A percentile compares a stretch with the other conserved stretches of the same genome.
These are phyloP conservation scores for Rhodotorula sp. DNA, from an alignment of 1,284 basidiomycete genomes.

Conservation along the genomic window DNA sequence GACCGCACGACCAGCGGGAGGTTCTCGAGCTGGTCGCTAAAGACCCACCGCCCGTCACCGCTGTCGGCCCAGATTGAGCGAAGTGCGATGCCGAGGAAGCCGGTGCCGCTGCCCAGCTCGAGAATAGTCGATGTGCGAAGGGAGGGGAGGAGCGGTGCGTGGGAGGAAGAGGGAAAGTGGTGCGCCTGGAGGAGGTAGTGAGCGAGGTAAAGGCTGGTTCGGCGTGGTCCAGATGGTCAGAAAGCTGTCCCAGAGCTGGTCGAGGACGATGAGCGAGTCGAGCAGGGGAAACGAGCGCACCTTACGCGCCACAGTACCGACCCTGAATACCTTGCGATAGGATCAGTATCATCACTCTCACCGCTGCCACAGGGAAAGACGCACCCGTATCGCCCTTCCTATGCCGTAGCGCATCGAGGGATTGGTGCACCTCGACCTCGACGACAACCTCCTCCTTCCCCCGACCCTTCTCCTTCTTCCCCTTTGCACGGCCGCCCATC, in stretches of 20 bases:
- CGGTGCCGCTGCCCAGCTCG: slow-evolving; percentile 44
- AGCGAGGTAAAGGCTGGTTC: slow-evolving; percentile 28
- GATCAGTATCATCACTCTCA: not conserved
- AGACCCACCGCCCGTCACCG: slow-evolving; percentile 31
- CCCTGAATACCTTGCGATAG: slow-evolving; percentile 7
- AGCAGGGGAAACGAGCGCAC: not conserved
- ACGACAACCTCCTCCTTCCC: slow-evolving; percentile 15
- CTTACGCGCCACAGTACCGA: slow-evolving; percentile 41
- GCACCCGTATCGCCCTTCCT: slow-evolving; percentile 38
- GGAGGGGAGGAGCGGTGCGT: slow-evolving; percentile 8
- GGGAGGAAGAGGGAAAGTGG: slow-evolving; percentile 27
- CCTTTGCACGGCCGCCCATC: not conserved
- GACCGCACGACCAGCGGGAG: slow-evolving; percentile 34
- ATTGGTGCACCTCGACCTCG: slow-evolving; percentile 34
- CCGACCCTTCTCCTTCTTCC: not conserved
- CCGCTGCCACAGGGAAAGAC: not conserved
- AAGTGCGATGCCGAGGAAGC: slow-evolving; percentile 38
- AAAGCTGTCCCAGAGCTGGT: not conserved
- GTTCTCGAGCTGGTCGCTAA: slow-evolving; percentile 37
- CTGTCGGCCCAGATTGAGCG: slow-evolving; percentile 7
- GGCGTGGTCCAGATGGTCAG: not conserved
- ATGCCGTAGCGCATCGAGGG: slow-evolving; percentile 24
- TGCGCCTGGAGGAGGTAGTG: slow-evolving; percentile 17
- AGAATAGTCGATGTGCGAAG: slow-evolving; percentile 29
- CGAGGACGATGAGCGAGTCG: not conserved